Evolutionary conservation across 2,329 filamentous ascomycete genomes (phyloP).

Genomic region (Trichothecium sympodiale): DNA sequence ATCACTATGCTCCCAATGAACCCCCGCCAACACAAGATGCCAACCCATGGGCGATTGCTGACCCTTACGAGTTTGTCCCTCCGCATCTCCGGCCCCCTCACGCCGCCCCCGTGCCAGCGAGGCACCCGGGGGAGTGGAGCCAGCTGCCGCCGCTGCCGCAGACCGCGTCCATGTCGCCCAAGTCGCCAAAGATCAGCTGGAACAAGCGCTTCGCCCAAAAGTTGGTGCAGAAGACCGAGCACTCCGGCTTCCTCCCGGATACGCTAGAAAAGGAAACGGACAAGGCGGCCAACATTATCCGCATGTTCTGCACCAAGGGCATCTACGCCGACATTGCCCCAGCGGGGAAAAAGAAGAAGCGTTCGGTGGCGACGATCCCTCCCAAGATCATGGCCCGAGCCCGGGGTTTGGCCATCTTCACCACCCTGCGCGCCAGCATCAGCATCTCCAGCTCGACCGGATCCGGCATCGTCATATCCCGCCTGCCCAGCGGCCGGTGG

Average conservation of each 20-base stretch:
- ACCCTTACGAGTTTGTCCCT: too few relatives aligned
- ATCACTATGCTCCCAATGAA: too few relatives aligned
- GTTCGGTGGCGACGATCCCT: conserved; percentile 42
- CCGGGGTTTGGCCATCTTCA: conserved; percentile 62
- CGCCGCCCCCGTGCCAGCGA: too few relatives aligned
- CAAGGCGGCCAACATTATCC: conserved; percentile 76
- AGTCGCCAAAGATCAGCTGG: too few relatives aligned
- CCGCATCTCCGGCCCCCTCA: too few relatives aligned
- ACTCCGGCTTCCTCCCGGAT: conserved; percentile 76
- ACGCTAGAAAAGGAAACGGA: conserved; percentile 82
- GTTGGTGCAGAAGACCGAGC: conserved; percentile 67
- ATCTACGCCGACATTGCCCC: conserved; percentile 30
- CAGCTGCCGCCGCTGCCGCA: too few relatives aligned
- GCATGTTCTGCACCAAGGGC: conserved; percentile 72
- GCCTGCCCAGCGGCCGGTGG: conserved; percentile 57
- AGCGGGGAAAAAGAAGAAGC: conserved; percentile 23
- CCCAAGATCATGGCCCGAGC: conserved; percentile 52
- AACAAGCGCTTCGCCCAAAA: conserved; percentile 1
- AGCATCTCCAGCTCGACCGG: conserved; percentile 57
- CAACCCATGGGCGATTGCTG: too few relatives aligned
- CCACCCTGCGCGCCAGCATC: conserved; percentile 55
- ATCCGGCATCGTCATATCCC: conserved; percentile 52
- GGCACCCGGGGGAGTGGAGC: too few relatives aligned
- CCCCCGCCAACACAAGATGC: too few relatives aligned
- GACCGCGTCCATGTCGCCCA: too few relatives aligned